A percentile compares a stretch with the other conserved stretches of the same genome.
Evolutionary conservation across 1,284 basidiomycete genomes (phyloP).

Genomic region (Malassezia psittaci): DNA sequence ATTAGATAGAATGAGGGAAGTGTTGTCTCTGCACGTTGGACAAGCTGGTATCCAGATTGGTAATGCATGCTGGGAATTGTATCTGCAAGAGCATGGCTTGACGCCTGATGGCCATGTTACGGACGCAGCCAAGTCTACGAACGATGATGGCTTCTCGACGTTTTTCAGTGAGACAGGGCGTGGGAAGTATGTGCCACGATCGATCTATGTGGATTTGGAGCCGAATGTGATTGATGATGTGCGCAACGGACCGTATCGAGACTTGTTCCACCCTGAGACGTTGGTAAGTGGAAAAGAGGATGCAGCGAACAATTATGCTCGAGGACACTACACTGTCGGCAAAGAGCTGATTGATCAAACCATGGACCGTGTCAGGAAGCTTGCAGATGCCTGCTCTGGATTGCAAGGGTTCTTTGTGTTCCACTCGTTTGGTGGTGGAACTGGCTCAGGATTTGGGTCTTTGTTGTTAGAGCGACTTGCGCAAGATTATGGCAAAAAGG

Average conservation of each 20-base stretch:
- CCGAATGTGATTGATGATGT: slow-evolving; percentile 94
- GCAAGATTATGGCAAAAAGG: slow-evolving; percentile 97
- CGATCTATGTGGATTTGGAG: slow-evolving; percentile 89
- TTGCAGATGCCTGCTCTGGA: slow-evolving; percentile 94
- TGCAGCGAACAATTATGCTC: slow-evolving; percentile 87
- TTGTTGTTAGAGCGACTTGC: slow-evolving; percentile 90
- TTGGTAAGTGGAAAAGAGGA: slow-evolving; percentile 99
- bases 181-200: slow-evolving; percentile 80
- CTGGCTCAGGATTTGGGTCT: slow-evolving; percentile 97
- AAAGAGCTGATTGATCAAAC: slow-evolving; percentile 72
- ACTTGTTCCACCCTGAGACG: slow-evolving; percentile 96
- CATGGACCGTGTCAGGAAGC: slow-evolving; percentile 88
- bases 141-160: slow-evolving; percentile 88
- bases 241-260: slow-evolving; percentile 82
- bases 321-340: slow-evolving; percentile 79
- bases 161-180: slow-evolving; percentile 54
- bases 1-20: slow-evolving; percentile 50
- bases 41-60: slow-evolving; percentile 78
- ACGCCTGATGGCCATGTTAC: slow-evolving; percentile 46
- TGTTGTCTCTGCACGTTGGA: slow-evolving; percentile 86
- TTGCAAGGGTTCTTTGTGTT: slow-evolving; percentile 99
- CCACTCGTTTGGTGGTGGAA: slow-evolving; percentile 99
- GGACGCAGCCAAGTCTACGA: slow-evolving; percentile 60
- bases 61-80: slow-evolving; percentile 66
- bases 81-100: slow-evolving; percentile 95